These are phyloP conservation scores for Przewalskia tangutica DNA, from an alignment of 257 asterid genomes.

Conservation along the genomic window DNA sequence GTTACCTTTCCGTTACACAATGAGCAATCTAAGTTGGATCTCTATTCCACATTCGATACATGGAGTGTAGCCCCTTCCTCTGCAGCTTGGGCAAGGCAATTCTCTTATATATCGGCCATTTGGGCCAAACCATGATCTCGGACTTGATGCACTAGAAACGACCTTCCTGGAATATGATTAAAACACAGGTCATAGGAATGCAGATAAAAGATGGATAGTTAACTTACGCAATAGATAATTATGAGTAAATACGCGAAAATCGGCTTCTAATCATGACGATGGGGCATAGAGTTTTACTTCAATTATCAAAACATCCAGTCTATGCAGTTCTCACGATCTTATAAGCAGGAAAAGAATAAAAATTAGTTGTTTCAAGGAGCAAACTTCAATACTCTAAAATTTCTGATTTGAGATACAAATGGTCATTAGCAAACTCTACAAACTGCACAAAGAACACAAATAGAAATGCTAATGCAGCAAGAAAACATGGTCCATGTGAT, in stretches of 20 bases:
- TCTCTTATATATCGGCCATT: constrained; percentile 90
- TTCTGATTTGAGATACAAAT: not conserved
- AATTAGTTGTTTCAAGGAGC: not conserved
- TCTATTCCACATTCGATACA: constrained; percentile 82
- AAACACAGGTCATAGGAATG: not conserved
- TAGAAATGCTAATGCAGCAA: not conserved
- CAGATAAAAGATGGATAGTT: not conserved
- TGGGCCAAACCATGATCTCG: constrained; percentile 97
- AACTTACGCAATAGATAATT: not conserved
- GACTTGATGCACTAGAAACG: constrained; percentile 45
- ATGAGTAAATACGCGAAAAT: not conserved
- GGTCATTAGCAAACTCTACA: not conserved
- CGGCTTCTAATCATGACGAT: not conserved
- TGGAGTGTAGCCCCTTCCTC: constrained; percentile 93
- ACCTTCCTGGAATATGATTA: constrained; percentile 32
- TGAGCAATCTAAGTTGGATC: constrained; percentile 77
- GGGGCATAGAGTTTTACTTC: not conserved
- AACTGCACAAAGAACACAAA: not conserved
- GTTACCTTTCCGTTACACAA: constrained; percentile 72
- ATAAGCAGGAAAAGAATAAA: not conserved
- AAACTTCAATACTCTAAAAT: not conserved
- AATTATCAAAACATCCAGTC: not conserved
- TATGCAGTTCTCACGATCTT: not conserved
- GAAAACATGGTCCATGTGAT: not conserved
- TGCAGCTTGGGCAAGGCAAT: constrained; percentile 86